These are phyloP conservation scores for Eimeria mitis DNA, from an alignment of 169 alveolate species.

Conservation along the genomic window DNA sequence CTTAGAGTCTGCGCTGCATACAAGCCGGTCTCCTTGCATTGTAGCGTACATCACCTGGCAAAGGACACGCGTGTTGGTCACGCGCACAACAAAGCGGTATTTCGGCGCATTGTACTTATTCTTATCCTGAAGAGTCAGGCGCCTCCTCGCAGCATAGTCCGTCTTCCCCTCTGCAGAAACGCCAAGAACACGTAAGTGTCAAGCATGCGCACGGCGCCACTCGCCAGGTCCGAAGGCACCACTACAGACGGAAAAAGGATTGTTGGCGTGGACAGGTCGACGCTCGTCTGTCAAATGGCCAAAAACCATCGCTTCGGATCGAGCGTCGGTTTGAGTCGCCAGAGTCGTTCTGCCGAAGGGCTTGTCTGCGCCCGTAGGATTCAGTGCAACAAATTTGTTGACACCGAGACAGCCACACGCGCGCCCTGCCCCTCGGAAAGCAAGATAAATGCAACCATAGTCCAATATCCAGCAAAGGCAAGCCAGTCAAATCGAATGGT, in stretches of 20 bases:
- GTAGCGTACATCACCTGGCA: slow-evolving; percentile 99
- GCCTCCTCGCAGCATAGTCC: slow-evolving; percentile 99
- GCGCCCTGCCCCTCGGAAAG: slow-evolving; percentile 1
- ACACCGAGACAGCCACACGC: slow-evolving; percentile 48
- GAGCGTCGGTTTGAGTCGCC: slow-evolving; percentile 71
- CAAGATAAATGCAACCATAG: not conserved
- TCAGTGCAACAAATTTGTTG: not conserved
- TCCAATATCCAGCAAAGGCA: not conserved
- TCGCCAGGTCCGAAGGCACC: not conserved
- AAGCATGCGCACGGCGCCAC: not conserved
- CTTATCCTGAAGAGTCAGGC: slow-evolving; percentile 98
- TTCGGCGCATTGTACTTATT: slow-evolving; percentile 99
- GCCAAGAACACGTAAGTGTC: not conserved
- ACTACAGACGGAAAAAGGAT: not conserved
- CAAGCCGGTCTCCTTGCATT: slow-evolving; percentile 98
- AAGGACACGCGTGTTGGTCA: slow-evolving; percentile 96
- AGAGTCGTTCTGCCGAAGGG: slow-evolving; percentile 26
- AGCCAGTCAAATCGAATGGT: too few relatives aligned
- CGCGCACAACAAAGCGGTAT: slow-evolving; percentile 99
- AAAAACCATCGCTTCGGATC: not conserved
- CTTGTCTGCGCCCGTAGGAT: slow-evolving; percentile 32
- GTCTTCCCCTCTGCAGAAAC: slow-evolving; percentile 98
- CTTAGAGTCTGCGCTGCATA: slow-evolving; percentile 98
- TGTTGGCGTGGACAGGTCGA: slow-evolving; percentile 75
- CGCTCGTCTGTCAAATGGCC: slow-evolving; percentile 3